Evolutionary conservation across 2,329 filamentous ascomycete species (phyloP).

Genomic region (Diaporthe sp.): DNA sequence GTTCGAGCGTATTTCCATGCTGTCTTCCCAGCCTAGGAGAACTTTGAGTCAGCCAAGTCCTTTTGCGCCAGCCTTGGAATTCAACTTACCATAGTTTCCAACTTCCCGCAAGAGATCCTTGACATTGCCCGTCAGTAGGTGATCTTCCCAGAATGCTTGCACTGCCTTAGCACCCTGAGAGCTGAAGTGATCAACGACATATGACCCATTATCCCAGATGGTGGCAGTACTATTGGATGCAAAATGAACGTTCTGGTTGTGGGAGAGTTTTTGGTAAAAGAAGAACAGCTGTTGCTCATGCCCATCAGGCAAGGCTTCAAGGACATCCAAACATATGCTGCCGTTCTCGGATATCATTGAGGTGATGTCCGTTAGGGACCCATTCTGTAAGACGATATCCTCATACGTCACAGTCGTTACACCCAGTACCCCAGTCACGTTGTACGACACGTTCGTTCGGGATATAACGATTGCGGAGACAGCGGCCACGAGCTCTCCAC

Average conservation of each 20-base stretch:
- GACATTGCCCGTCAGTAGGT: not conserved
- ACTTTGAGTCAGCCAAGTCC: not conserved
- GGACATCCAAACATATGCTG: not conserved
- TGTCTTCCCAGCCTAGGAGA: slow-evolving; percentile 50
- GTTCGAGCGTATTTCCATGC: slow-evolving; percentile 50
- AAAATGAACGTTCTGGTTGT: slow-evolving; percentile 16
- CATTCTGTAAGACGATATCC: not conserved
- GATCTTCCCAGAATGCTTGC: slow-evolving; percentile 55
- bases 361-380: slow-evolving; percentile 18
- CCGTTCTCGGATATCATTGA: not conserved
- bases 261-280: slow-evolving; percentile 7
- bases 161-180: slow-evolving; percentile 51
- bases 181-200: slow-evolving; percentile 53
- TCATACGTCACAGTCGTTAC: not conserved
- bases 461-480: not conserved
- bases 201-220: slow-evolving; percentile 44
- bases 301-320: not conserved
- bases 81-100: not conserved
- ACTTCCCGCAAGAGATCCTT: not conserved
- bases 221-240: not conserved
- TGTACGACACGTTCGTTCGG: slow-evolving; percentile 19
- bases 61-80: not conserved
- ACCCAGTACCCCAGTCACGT: slow-evolving; percentile 34
- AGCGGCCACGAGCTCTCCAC: slow-evolving; percentile 2
- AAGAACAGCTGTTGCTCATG: slow-evolving; percentile 11